Conservation (phyloP, 176 grass and related monocot genomes). For the Aechmea fasciata region DNA sequence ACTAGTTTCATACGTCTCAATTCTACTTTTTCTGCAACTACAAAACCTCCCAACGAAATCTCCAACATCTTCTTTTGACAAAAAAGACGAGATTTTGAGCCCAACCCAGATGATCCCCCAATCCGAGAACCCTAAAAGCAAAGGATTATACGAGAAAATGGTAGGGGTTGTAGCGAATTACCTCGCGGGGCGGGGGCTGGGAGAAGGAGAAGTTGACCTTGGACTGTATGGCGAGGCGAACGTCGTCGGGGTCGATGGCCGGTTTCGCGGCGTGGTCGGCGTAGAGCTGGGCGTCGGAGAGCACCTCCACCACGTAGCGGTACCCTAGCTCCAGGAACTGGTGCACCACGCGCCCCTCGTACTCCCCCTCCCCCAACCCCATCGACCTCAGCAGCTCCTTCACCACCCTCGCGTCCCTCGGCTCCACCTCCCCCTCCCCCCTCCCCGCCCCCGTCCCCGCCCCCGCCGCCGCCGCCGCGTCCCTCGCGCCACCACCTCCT, state of each 20-base stretch:
- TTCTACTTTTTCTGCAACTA: too few species aligned
- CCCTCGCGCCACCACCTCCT: constrained; percentile 17
- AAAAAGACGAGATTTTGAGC: neutral
- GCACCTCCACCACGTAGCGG: constrained; percentile 82
- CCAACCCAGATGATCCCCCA: neutral
- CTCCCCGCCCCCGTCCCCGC: constrained; percentile 18
- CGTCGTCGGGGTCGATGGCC: constrained; percentile 83
- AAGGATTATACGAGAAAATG: neutral
- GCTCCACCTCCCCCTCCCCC: too few species aligned
- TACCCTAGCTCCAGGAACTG: constrained; percentile 90
- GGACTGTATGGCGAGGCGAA: constrained; percentile 79
- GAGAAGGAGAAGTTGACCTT: constrained; percentile 99
- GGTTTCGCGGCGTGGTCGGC: constrained; percentile 79
- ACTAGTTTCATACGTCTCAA: too few species aligned
- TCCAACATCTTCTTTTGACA: too few species aligned
- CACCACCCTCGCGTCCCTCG: constrained; percentile 71
- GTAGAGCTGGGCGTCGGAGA: constrained; percentile 76
- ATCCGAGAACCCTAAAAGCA: neutral
- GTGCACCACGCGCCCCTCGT: constrained; percentile 82
- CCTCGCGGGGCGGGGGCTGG: constrained; percentile 96
- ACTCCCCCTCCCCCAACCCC: constrained; percentile 79
- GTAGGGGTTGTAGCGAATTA: constrained; percentile 15
- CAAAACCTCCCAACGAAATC: neutral
- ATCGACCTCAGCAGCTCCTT: constrained; percentile 90
- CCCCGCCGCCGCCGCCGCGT: constrained; percentile 13